Evolutionary conservation across 2,329 filamentous ascomycete genomes (phyloP), one percentile per base, ranked within the genome.

Genomic region (Chalara sp.): DNA sequence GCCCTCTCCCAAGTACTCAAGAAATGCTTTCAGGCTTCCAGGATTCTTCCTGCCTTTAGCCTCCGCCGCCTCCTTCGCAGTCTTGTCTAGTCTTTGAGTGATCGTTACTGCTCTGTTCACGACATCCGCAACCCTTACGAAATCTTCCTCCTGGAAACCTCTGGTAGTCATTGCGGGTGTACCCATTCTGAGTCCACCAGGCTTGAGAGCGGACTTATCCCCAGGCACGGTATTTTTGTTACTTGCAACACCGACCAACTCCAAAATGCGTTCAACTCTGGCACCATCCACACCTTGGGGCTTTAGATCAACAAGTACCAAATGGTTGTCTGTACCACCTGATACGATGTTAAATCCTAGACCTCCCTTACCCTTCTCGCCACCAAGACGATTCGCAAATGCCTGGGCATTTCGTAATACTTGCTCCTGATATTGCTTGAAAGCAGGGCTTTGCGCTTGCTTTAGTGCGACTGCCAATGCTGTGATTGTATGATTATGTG

Each of bases 171-270:
- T 99, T 60, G 93, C 93, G 0, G 93, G 93, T 0, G 92, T 93
- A 50, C 93, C 93, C 72, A 99, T 91, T 59, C 93, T 86, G 58
- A 99, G 78, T 57, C 93, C 93, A 59, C 92, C 92, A 11, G 93
- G 93, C 57, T 92, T 89, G 65, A 99, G 80, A 1, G 93, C 93
- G 1, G 90, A 96, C 67, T 86, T 89, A 72, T 99, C 93, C 42
- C 92, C 93, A 1, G 93, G 93, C 0, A 96, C 92, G 6, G 93
- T 96, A 75, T 99, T 99, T 80, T 99, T 99, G 79, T 99, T 99
- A 67, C 88, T 87, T n/a, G 93, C 93, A 48, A 97, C 92, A 62
- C 92, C 92, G 58, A 95, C 89, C 44, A 95, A 81, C 68, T 96
- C 91, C 29, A 96, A 79, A 12, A 96, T 84, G 44, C 89, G 84